Base-by-base conservation (phyloP, 805 yeast genomes). In the Candida coquimbonensis region DNA sequence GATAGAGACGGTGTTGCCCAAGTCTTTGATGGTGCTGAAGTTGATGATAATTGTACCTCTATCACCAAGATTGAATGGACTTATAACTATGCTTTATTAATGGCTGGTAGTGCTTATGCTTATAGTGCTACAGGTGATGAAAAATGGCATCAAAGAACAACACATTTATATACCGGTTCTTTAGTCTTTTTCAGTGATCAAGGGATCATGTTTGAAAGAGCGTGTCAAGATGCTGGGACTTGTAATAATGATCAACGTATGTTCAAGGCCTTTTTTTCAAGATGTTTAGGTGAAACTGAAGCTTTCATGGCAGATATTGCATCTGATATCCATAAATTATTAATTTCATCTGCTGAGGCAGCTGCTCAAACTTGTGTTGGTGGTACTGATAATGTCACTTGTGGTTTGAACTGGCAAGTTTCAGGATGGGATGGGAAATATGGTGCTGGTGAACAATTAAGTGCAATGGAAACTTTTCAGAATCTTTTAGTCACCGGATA, bases 391-490 rank as follows among this genome's bases (percentile, higher is more conserved):
- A 80, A 81, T 11, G 81, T 77, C 55, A 85, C 93, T 0, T 85
- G 95, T 70, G 93, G 91, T 32, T 61, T 75, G 48, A 70, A 75
- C 62, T 85, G 95, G 95, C 62, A 70, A 9, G 52, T 62, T 12
- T 61, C 67, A 6, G 72, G 75, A 3, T 76, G 83, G 78, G 93
- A 85, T 62, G 81, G 76, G 0, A 50, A 55, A 37, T 85, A 75
- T 57, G 93, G 95, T 26, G 66, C 86, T 26, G 93, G 93, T 53
- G 95, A 85, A 64, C 88, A 85, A 64, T 80, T 85, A 78, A 67
- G 74, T 42, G 87, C 93, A 0, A 67, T 83, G 49, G 93, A 85
- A 60, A 74, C 73, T 2, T 74, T 85, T 39, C 77, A 73, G 51
- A 72, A 68, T 43, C 57, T 78, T 39, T 53, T 79, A 48, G 69